These are phyloP conservation scores for Globisporangium irregulare DNA, from an alignment of 352 stramenopile species.

Conservation along the genomic window DNA sequence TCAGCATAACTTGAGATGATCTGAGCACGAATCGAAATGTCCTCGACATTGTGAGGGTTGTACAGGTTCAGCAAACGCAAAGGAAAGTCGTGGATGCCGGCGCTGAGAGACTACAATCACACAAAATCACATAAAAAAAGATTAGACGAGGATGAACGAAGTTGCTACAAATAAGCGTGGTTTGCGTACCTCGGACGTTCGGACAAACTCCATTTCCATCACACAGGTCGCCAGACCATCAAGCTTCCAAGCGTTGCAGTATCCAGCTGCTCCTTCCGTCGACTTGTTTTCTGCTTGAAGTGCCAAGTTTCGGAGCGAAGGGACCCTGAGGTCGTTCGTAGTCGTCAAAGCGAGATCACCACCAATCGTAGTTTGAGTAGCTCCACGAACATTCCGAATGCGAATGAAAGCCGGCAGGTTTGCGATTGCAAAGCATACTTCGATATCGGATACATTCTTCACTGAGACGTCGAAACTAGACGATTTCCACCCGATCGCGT, in stretches of 20 bases:
- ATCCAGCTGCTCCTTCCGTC: constrained; percentile 6
- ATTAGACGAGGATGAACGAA: neutral
- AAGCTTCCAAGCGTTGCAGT: constrained; percentile 48
- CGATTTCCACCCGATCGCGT: constrained; percentile 70
- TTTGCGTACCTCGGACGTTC: constrained; percentile 51
- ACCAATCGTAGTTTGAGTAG: constrained; percentile 26
- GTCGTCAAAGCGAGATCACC: constrained; percentile 8
- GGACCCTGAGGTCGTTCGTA: constrained; percentile 7
- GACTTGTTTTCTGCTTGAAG: constrained; percentile 33
- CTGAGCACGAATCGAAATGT: constrained; percentile 53
- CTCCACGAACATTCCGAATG: constrained; percentile 38
- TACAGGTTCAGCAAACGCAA: constrained; percentile 72
- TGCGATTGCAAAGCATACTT: constrained; percentile 55
- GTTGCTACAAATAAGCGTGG: neutral
- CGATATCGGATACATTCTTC: constrained; percentile 68
- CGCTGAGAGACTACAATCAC: constrained; percentile 20
- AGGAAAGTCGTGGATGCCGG: constrained; percentile 57
- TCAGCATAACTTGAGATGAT: constrained; percentile 87
- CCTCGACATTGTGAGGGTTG: constrained; percentile 81
- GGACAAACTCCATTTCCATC: constrained; percentile 69
- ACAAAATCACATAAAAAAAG: neutral
- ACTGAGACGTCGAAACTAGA: constrained; percentile 63
- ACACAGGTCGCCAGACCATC: constrained; percentile 40
- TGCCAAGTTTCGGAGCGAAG: constrained; percentile 43
- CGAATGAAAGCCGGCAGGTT: constrained; percentile 54